Base-by-base conservation (phyloP, 805 yeast species). In the Saccharomycopsis sp. region DNA sequence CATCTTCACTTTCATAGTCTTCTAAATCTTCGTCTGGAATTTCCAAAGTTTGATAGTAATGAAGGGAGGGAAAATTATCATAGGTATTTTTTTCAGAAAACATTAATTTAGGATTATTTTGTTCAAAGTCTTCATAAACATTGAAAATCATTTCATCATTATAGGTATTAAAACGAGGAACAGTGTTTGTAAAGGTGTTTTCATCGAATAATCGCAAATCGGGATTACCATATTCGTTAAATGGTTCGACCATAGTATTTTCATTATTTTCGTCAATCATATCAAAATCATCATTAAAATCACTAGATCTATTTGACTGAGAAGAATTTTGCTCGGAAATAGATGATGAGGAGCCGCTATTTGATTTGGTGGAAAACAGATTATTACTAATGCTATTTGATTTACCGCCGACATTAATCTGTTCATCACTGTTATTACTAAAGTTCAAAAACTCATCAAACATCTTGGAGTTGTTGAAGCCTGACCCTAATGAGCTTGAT, bases 211-310 rank as follows among this genome's bases (percentile, higher is more conserved):
- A 19, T 10, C 39, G 38, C 13, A 59, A 49, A 39, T 64, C 63
- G 3, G 68, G 69, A 48, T 63, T 58, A 30, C 62, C 69, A 42
- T 64, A 66, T 32, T 59, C 61, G 27, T 58, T 56, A 49, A 66
- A 65, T 9, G 69, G 69, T 31, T 57, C 21, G 13, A 31, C n/a
- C 21, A 10, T 12, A 12, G 18, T 19, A 23, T 23, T 23, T 10
- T 8, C 26, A 23, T 23, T 6, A 6, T 23, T 6, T 8, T 6
- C 10, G 6, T 6, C 10, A 23, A 8, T 8, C 10, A 8, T 23
- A 23, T 8, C 6, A 23, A 23, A 23, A 8, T 6, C 6, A 10
- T 23, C 26, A 10, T 23, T 23, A 8, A 23, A 23, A 23, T 23
- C 26, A 8, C 6, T 8, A 23, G 6, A 6, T 8, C 10, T 6